These are phyloP conservation scores for Fusarium phyllophilum DNA, from an alignment of 2,329 filamentous ascomycete genomes.

Conservation along the genomic window DNA sequence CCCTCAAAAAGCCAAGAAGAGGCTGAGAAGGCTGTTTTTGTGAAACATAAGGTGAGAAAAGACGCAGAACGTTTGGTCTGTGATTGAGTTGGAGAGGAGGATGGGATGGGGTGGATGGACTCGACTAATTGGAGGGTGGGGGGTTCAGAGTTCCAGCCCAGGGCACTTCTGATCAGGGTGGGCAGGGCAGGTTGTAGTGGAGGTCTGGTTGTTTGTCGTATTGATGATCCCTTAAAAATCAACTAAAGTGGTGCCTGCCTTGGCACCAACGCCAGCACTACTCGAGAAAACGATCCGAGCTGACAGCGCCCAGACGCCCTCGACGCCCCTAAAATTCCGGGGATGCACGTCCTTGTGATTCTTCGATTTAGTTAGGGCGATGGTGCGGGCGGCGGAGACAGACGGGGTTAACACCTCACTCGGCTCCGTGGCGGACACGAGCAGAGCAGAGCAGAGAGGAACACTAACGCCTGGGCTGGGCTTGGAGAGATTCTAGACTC, in stretches of 20 bases:
- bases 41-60: slow-evolving; percentile 35
- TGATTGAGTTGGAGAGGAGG: slow-evolving; percentile 5
- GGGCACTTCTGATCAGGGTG: not conserved
- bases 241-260: slow-evolving; percentile 10
- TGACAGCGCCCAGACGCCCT: slow-evolving; percentile 14
- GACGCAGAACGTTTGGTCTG: slow-evolving; percentile 19
- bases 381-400: slow-evolving; percentile 8
- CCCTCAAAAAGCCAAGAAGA: slow-evolving; percentile 22
- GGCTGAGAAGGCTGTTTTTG: slow-evolving; percentile 31
- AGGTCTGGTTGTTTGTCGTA: slow-evolving; percentile 9
- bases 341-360: slow-evolving; percentile 7
- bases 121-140: not conserved
- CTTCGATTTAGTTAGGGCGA: slow-evolving; percentile 5
- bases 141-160: not conserved
- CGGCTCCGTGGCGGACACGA: not conserved
- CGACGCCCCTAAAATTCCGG: slow-evolving; percentile 14
- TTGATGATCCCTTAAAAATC: slow-evolving; percentile 24
- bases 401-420: not conserved
- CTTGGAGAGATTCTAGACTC: not conserved
- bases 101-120: not conserved
- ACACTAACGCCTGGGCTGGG: not conserved
- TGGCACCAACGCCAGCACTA: slow-evolving; percentile 18
- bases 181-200: not conserved
- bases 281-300: slow-evolving; percentile 9
- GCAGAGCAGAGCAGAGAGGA: not conserved